These are phyloP conservation scores for Pisolithus thermaeus DNA, from an alignment of 1,284 basidiomycete genomes.

Conservation along the genomic window DNA sequence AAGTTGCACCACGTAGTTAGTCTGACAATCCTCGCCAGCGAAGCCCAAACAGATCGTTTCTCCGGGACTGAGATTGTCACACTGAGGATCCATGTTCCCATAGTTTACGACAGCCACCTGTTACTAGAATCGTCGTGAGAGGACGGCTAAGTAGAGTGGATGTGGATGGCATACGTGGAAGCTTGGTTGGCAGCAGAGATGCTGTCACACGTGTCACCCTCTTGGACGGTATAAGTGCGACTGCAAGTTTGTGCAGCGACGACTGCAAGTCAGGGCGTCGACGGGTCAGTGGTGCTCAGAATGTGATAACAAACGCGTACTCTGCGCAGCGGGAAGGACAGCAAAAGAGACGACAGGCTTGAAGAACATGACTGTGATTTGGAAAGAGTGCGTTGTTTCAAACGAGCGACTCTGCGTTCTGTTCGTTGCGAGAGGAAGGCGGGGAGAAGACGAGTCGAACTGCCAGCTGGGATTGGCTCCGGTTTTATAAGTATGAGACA, in stretches of 20 bases:
- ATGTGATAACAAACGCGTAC: conserved; percentile 27
- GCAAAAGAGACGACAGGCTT: conserved; percentile 37
- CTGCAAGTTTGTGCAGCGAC: conserved; percentile 45
- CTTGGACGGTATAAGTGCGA: conserved; percentile 53
- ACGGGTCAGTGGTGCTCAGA: conserved; percentile 3
- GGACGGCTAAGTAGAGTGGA: conserved; percentile 2
- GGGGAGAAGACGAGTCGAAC: too few relatives aligned
- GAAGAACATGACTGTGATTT: conserved; percentile 41
- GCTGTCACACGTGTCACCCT: conserved; percentile 60
- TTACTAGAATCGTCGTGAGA: conserved; percentile 40
- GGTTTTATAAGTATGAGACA: too few relatives aligned
- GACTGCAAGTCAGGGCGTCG: conserved; percentile 23
- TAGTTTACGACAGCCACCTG: conserved; percentile 63
- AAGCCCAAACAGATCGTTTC: conserved; percentile 46
- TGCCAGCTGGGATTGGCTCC: too few relatives aligned
- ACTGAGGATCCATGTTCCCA: conserved; percentile 41
- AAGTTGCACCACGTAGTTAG: conserved; percentile 42
- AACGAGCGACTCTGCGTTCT: neutral
- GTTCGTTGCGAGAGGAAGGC: too few relatives aligned
- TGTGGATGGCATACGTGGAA: conserved; percentile 50
- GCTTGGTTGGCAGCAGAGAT: conserved; percentile 61
- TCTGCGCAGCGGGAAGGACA: conserved; percentile 37
- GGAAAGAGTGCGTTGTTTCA: neutral
- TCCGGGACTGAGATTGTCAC: conserved; percentile 53
- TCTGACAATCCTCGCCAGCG: conserved; percentile 41